Percentiles rank a stretch among this genome's conserved stretches.
Conservation (phyloP, 2,329 filamentous ascomycete species). For the Cercospora sojina region DNA sequence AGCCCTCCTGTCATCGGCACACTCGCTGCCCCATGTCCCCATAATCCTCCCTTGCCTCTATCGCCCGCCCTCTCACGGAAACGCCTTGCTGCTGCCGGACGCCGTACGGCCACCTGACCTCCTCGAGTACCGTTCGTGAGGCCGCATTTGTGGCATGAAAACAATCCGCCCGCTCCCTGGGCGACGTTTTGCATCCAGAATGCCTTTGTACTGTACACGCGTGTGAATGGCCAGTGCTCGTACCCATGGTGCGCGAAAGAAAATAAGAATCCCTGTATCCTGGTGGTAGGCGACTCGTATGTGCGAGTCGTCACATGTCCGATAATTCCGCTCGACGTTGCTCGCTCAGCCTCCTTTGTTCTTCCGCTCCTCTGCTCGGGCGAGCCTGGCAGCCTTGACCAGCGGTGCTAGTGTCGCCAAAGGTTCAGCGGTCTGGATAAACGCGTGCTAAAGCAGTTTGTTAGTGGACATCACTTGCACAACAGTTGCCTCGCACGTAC, state of each 20-base stretch:
- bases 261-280: background rate
- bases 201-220: slow-evolving; percentile 3
- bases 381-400: slow-evolving; percentile 80
- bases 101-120: background rate
- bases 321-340: background rate
- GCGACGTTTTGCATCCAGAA: background rate
- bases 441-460: slow-evolving; percentile 42
- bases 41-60: background rate
- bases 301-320: background rate
- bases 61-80: background rate
- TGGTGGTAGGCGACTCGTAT: background rate
- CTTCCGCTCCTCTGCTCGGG: slow-evolving; percentile 71
- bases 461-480: slow-evolving; percentile 4
- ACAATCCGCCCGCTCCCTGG: background rate
- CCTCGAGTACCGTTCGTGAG: background rate
- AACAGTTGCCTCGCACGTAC: slow-evolving; percentile 55
- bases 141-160: background rate
- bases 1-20: background rate
- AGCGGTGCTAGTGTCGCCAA: slow-evolving; percentile 75
- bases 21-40: background rate
- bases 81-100: background rate
- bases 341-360: slow-evolving; percentile 45
- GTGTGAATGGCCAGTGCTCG: slow-evolving; percentile 1
- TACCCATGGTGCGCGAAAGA: background rate
- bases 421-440: slow-evolving; percentile 54